Evolutionary conservation across 116 monocot species (phyloP), one percentile per base, ranked within the genome.

Genomic region (Cymodocea nodosa): DNA sequence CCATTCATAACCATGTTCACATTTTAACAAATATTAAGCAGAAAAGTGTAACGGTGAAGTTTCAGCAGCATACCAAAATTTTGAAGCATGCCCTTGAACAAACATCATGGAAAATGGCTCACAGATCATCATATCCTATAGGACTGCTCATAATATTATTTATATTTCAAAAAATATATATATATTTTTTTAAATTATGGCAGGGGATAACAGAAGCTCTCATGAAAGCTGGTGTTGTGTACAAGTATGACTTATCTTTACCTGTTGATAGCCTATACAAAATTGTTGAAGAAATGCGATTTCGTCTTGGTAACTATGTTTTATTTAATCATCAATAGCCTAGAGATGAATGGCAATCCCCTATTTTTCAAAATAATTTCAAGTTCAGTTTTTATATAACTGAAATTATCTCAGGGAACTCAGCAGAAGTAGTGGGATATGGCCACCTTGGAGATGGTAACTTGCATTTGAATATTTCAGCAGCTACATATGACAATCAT

Each of bases 391-490:
- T 53, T 37, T 17, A 17, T 37, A 62, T 62, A 51, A 23, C 51
- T 14, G 13, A 48, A 61, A n/a, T 60, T 50, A 51, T 78, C 57
- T 63, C 70, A 91, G 97, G 85, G 23, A 57, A 83, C 15, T 25
- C 68, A 19, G 97, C 83, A 4, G 78, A 85, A 37, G 97, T 97
- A 66, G 16, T 91, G 20, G 97, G 97, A 11, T 91, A 80, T 75
- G 97, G 97, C 20, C 97, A 97, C 71, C 90, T 97, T 76, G 97
- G 97, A 70, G 97, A 97, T 78, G 85, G 91, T 35, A 97, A 97
- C 68, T 72, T 97, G 74, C 97, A 97, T 64, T 70, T 97, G 18
- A 97, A 97, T 73, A 88, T 97, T 39, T 65, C 73, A 19, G 67
- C 95, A 58, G 16, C 72, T 54, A 48, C 79, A 24, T 88, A 85